phyloP scores from a whole-genome alignment of 1,284 basidiomycete species.

The Rhizoctonia solani region DNA sequence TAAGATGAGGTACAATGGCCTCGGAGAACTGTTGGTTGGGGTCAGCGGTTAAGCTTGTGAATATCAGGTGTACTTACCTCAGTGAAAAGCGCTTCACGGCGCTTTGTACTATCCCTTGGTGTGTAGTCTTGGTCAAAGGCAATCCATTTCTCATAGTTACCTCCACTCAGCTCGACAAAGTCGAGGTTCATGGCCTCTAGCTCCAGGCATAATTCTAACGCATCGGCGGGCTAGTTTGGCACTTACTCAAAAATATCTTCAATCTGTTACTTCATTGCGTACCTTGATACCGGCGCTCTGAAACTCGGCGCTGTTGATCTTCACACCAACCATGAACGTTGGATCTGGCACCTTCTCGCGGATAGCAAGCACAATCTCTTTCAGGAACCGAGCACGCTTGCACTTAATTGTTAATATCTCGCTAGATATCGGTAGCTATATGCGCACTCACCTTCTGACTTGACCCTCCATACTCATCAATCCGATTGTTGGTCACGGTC shows the following conservation, averaged over 20 bases:
- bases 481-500: constrained; percentile 47
- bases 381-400: constrained; percentile 49
- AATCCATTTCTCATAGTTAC: constrained; percentile 49
- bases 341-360: constrained; percentile 44
- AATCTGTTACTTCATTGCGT: background rate
- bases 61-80: constrained; percentile 38
- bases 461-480: constrained; percentile 48
- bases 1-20: constrained; percentile 47
- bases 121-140: constrained; percentile 42
- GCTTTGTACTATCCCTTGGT: constrained; percentile 45
- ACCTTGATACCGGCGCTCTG: constrained; percentile 40
- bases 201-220: constrained; percentile 49
- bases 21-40: constrained; percentile 52
- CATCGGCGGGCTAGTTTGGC: constrained; percentile 47
- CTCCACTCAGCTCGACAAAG: constrained; percentile 56
- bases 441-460: background rate
- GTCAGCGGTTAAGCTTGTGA: constrained; percentile 9
- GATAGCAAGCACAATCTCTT: constrained; percentile 47
- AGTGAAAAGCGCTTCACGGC: constrained; percentile 50
- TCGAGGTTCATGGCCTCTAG: constrained; percentile 54
- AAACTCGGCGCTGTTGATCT: constrained; percentile 51
- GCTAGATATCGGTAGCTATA: background rate
- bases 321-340: constrained; percentile 54
- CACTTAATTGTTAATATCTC: constrained; percentile 40
- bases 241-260: background rate